A percentile compares a stretch with the other conserved stretches of the same genome.
These are phyloP conservation scores for Mucor ambiguus DNA, from an alignment of 371 early-diverging fungal species.

Conservation along the genomic window DNA sequence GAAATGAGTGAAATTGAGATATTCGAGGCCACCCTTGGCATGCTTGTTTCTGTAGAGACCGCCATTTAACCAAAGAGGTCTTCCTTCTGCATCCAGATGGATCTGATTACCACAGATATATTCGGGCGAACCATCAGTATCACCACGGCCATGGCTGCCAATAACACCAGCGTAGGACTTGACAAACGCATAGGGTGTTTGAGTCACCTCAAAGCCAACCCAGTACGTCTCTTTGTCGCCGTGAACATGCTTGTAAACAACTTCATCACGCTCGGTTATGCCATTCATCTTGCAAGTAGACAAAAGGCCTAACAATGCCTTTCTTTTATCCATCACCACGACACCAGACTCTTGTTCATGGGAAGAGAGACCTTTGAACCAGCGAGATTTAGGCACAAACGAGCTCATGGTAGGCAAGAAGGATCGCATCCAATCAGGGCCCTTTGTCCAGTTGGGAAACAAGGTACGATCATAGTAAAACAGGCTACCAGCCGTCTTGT, in stretches of 20 bases:
- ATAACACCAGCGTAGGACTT: conserved; percentile 56
- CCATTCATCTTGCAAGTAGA: conserved; percentile 62
- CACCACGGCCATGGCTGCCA: conserved; percentile 43
- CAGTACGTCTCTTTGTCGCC: conserved; percentile 64
- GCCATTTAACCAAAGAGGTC: conserved; percentile 54
- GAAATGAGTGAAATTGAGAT: conserved; percentile 39
- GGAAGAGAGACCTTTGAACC: conserved; percentile 29
- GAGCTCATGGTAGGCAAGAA: conserved; percentile 33
- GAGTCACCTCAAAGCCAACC: conserved; percentile 63
- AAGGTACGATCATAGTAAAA: conserved; percentile 63
- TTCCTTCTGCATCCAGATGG: conserved; percentile 35
- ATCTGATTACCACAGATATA: conserved; percentile 57
- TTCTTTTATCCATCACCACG: conserved; percentile 61
- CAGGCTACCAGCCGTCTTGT: conserved; percentile 47
- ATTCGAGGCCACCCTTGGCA: conserved; percentile 14
- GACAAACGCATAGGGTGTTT: conserved; percentile 59
- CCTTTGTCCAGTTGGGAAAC: conserved; percentile 30
- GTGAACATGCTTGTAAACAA: conserved; percentile 43
- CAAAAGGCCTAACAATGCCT: conserved; percentile 54
- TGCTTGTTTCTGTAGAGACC: conserved; percentile 51
- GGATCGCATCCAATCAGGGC: conserved; percentile 38
- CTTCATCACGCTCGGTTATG: conserved; percentile 38
- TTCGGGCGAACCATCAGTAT: conserved; percentile 37
- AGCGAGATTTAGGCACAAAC: conserved; percentile 28
- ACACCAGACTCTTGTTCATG: conserved; percentile 68